Conservation (phyloP, 2,329 filamentous ascomycete genomes). For the Colletotrichum lupini region DNA sequence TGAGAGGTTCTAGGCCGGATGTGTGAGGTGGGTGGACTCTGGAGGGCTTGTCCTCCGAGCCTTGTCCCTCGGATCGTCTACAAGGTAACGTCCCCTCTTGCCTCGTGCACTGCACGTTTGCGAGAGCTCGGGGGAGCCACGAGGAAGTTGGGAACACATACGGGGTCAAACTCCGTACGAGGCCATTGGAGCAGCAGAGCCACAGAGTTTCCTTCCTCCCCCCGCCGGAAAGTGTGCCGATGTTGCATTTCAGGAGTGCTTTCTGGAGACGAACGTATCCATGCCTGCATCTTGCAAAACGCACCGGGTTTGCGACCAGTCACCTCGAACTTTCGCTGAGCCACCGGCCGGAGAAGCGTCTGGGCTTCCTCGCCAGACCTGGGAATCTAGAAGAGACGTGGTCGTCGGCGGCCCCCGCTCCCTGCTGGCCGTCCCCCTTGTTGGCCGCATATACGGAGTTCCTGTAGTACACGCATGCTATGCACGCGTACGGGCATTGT, state of each 20-base stretch:
- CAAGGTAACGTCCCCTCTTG: background rate
- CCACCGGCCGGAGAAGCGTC: background rate
- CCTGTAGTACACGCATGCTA: background rate
- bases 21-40: background rate
- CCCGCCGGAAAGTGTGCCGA: conserved; percentile 1
- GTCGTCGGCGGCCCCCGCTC: background rate
- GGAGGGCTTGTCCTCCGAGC: background rate
- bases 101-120: background rate
- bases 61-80: conserved; percentile 8
- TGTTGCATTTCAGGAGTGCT: conserved; percentile 26
- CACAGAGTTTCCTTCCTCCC: background rate
- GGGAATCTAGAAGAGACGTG: conserved; percentile 1
- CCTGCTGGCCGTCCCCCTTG: background rate
- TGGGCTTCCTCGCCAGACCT: background rate
- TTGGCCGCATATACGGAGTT: background rate
- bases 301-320: conserved; percentile 8
- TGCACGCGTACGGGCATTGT: background rate
- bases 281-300: conserved; percentile 15
- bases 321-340: background rate
- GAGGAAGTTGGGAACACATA: background rate
- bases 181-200: background rate
- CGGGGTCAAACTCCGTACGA: background rate
- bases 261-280: background rate
- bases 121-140: conserved; percentile 1
- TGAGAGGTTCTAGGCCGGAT: background rate